Conservation (phyloP, 2,329 filamentous ascomycete genomes). For the Fusarium nanum region DNA sequence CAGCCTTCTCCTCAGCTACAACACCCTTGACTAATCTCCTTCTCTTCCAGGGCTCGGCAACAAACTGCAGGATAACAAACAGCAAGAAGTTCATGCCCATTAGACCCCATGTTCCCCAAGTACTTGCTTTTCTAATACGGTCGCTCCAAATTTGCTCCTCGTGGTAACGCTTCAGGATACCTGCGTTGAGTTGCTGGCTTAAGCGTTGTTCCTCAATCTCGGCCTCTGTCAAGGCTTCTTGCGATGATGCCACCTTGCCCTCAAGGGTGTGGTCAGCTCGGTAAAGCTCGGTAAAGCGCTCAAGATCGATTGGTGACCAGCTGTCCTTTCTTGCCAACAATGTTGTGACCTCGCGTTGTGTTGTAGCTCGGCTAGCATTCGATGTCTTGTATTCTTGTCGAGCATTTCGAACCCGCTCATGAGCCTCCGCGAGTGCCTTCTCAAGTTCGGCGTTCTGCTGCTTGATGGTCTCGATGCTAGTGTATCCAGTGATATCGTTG, state of each 20-base stretch:
- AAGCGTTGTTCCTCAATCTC: conserved; percentile 85
- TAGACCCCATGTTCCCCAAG: conserved; percentile 97
- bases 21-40: conserved; percentile 83
- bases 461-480: conserved; percentile 88
- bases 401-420: conserved; percentile 74
- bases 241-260: conserved; percentile 78
- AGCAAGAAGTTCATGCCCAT: conserved; percentile 97
- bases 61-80: conserved; percentile 86
- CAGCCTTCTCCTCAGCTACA: conserved; percentile 78
- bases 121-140: conserved; percentile 94
- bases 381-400: conserved; percentile 85
- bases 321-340: conserved; percentile 93
- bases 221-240: conserved; percentile 76
- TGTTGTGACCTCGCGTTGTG: conserved; percentile 95
- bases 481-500: conserved; percentile 95
- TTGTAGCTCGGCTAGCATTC: conserved; percentile 83
- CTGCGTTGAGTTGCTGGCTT: conserved; percentile 78
- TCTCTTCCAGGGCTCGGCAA: conserved; percentile 93
- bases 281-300: conserved; percentile 94
- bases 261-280: conserved; percentile 94
- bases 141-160: conserved; percentile 99
- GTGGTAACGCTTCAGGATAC: conserved; percentile 92
- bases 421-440: conserved; percentile 66
- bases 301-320: conserved; percentile 87
- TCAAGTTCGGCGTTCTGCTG: conserved; percentile 78